These are phyloP conservation scores for Fennellomyces sp. DNA, from an alignment of 371 early-diverging fungal species.

Conservation along the genomic window DNA sequence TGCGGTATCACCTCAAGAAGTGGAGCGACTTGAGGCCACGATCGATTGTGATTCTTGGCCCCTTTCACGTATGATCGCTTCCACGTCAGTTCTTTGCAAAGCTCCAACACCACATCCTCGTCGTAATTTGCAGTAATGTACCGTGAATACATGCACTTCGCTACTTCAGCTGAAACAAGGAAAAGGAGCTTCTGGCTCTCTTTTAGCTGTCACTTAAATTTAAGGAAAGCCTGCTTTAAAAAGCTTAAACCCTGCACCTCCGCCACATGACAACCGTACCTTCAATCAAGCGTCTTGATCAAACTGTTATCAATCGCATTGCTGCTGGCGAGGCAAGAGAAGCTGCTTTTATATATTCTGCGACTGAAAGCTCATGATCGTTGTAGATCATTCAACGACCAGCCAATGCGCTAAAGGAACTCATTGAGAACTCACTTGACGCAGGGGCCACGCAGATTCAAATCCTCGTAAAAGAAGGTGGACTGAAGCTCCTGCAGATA, in stretches of 20 bases:
- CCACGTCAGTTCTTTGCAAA: background rate
- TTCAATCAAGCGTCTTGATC: slow-evolving; percentile 71
- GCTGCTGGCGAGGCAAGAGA: slow-evolving; percentile 96
- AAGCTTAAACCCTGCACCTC: too few relatives aligned
- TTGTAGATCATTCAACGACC: slow-evolving; percentile 92
- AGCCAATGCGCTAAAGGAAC: slow-evolving; percentile 95
- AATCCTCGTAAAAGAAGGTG: slow-evolving; percentile 85
- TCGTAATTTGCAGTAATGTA: background rate
- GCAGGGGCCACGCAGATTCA: slow-evolving; percentile 89
- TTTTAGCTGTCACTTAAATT: too few relatives aligned
- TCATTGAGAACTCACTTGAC: slow-evolving; percentile 98
- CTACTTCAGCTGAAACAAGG: too few relatives aligned
- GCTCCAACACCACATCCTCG: background rate
- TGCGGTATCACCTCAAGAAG: background rate
- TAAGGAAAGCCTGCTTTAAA: too few relatives aligned
- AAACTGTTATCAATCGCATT: slow-evolving; percentile 88
- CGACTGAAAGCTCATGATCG: background rate
- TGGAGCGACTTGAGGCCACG: background rate
- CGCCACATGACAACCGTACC: slow-evolving; percentile 17
- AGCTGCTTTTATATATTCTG: background rate
- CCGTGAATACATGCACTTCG: too few relatives aligned
- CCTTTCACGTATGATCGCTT: background rate
- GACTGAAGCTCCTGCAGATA: slow-evolving; percentile 90
- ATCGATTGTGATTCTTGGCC: background rate
- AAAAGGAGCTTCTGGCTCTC: too few relatives aligned